Evolutionary conservation across 2,329 filamentous ascomycete species (phyloP).

Genomic region (Talaromyces sp.): DNA sequence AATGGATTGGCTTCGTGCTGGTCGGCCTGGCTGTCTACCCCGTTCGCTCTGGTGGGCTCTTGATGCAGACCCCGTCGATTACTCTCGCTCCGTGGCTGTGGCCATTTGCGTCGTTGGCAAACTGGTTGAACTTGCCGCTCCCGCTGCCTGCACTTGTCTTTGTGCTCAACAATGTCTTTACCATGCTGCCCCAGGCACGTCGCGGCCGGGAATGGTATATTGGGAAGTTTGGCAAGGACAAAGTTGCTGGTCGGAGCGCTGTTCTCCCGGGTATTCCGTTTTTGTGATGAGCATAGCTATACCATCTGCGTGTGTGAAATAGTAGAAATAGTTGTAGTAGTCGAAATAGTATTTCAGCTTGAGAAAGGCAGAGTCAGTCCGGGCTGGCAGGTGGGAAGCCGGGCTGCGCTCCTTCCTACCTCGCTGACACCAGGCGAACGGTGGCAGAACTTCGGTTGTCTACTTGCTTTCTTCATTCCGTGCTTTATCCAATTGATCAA

Average conservation of each 20-base stretch:
- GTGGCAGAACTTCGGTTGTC: neutral
- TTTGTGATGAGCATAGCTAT: constrained; percentile 19
- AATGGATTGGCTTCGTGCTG: constrained; percentile 88
- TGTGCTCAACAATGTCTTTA: constrained; percentile 77
- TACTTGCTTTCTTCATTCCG: neutral
- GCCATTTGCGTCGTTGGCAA: constrained; percentile 24
- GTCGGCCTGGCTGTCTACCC: constrained; percentile 33
- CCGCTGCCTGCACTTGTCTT: constrained; percentile 73
- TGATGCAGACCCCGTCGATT: constrained; percentile 17
- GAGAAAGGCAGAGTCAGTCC: neutral
- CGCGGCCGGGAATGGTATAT: constrained; percentile 81
- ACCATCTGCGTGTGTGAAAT: neutral
- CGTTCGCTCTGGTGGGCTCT: constrained; percentile 1
- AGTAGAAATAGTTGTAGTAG: neutral
- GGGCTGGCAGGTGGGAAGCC: neutral
- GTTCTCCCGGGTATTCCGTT: constrained; percentile 55
- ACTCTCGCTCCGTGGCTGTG: constrained; percentile 31
- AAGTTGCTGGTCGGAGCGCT: constrained; percentile 68
- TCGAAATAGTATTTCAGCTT: neutral
- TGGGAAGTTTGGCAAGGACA: constrained; percentile 79
- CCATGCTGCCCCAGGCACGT: constrained; percentile 83
- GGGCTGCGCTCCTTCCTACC: neutral
- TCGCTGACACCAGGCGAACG: neutral
- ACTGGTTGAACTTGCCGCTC: constrained; percentile 41
- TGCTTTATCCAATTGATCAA: neutral